These are phyloP conservation scores for Daucus carota DNA, from an alignment of 129 eudicot species.

Conservation along the genomic window DH1_v3.0 NC_030382.2:29583501-29584000, in stretches of 20 bases:
- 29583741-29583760: slow-evolving; percentile 83
- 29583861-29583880: neutral
- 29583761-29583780: slow-evolving; percentile 13
- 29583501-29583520: neutral
- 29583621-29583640: slow-evolving; percentile 27
- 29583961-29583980: slow-evolving; percentile 57
- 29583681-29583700: slow-evolving; percentile 81
- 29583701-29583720: slow-evolving; percentile 93
- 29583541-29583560: slow-evolving; percentile 88
- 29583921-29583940: neutral
- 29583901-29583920: neutral
- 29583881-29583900: neutral
- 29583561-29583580: slow-evolving; percentile 92
- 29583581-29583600: slow-evolving; percentile 90
- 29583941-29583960: neutral
- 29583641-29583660: slow-evolving; percentile 12
- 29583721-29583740: slow-evolving; percentile 83
- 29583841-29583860: neutral
- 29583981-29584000: slow-evolving; percentile 67
- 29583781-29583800: neutral
- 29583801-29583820: too few species aligned
- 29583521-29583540: slow-evolving; percentile 16
- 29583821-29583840: neutral
- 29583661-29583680: slow-evolving; percentile 1
- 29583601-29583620: slow-evolving; percentile 72